Evolutionary conservation across 2,329 filamentous ascomycete genomes (phyloP).

Genomic region (Biscogniauxia marginata): DNA sequence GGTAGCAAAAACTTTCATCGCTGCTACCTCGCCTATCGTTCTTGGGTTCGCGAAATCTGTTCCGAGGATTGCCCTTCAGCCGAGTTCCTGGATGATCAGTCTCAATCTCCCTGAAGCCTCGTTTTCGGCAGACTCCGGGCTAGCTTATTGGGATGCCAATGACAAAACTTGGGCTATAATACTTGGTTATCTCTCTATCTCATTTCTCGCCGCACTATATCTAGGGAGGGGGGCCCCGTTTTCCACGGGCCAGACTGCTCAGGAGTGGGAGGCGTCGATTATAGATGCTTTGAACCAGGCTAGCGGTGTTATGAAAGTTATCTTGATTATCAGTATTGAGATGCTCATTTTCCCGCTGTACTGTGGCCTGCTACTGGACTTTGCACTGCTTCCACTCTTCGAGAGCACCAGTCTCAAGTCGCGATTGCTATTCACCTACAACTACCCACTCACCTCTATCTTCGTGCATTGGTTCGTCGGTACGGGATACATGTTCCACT

Average conservation of each 20-base stretch:
- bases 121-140: constrained; percentile 48
- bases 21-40: constrained; percentile 15
- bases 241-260: constrained; percentile 53
- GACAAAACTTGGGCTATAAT: constrained; percentile 72
- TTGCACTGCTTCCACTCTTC: constrained; percentile 87
- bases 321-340: constrained; percentile 97
- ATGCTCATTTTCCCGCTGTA: constrained; percentile 98
- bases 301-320: constrained; percentile 95
- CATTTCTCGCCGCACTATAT: constrained; percentile 73
- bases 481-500: constrained; percentile 99
- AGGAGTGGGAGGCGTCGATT: constrained; percentile 71
- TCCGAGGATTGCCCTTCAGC: constrained; percentile 41
- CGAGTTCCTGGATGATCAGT: constrained; percentile 58
- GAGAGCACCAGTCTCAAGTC: constrained; percentile 75
- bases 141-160: constrained; percentile 66
- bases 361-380: constrained; percentile 85
- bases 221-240: constrained; percentile 71
- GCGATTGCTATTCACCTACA: constrained; percentile 72
- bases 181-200: constrained; percentile 77
- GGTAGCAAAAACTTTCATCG: constrained; percentile 20
- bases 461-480: constrained; percentile 99
- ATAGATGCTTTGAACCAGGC: constrained; percentile 88
- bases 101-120: constrained; percentile 44
- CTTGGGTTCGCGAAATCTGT: constrained; percentile 32
- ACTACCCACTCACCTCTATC: constrained; percentile 82